A percentile compares a stretch with the other conserved stretches of the same genome.
Conservation (phyloP, 176 grass and related monocot genomes). For the Secale cereale region DNA sequence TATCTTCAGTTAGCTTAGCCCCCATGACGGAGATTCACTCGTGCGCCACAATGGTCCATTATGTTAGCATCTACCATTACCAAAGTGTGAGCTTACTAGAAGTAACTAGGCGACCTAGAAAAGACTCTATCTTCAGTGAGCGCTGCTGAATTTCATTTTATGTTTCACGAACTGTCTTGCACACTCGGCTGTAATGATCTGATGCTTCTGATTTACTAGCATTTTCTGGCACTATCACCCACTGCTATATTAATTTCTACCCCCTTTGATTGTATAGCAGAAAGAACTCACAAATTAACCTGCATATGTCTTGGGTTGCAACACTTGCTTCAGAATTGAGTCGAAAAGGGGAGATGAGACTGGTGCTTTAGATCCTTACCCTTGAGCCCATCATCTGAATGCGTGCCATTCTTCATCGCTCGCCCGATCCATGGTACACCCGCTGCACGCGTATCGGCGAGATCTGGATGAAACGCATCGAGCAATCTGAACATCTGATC, state of each 20-base stretch:
- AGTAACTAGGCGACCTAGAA: neutral
- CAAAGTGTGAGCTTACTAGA: conserved; percentile 12
- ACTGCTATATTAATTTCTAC: neutral
- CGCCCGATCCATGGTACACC: neutral
- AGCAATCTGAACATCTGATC: neutral
- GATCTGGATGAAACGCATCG: neutral
- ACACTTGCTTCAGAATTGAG: neutral
- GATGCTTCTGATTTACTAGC: conserved; percentile 16
- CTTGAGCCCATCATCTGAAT: neutral
- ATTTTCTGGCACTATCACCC: neutral
- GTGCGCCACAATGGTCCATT: conserved; percentile 15
- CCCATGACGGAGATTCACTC: neutral
- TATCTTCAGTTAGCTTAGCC: neutral
- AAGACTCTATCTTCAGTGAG: neutral
- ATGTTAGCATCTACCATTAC: neutral
- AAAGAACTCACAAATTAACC: conserved; percentile 3
- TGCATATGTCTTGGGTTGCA: neutral
- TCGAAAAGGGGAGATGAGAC: neutral
- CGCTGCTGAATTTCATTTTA: conserved; percentile 6
- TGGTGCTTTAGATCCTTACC: conserved; percentile 20
- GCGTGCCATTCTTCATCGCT: neutral
- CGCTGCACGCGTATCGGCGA: neutral
- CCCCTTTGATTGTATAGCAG: neutral
- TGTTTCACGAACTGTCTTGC: neutral
- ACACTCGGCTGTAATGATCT: neutral